Evolutionary conservation across 345 rosid species (phyloP), one percentile per base, ranked within the genome.

Genomic region (Clarkia xantiana): DNA sequence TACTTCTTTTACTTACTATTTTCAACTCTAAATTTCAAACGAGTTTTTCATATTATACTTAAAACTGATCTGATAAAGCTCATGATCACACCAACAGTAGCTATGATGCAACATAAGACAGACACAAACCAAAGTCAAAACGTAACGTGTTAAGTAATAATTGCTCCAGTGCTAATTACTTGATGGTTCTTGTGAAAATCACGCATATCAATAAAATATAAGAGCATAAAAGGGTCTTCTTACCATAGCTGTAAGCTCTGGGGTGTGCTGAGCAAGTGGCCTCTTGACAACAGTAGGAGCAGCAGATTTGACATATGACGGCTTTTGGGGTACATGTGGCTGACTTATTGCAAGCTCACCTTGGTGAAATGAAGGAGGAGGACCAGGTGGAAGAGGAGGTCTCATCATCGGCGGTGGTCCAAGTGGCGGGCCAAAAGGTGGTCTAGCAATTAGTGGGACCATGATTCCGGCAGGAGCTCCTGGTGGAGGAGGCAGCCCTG

Each of bases 341-440:
- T 84, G 77, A 53, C 38, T 47, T 60, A 71, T 49, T 65, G 66
- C 44, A 47, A 66, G 69, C 43, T 66, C 65, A 44, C 77, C 82
- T 56, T 74, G 82, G 43, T 72, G 80, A 3, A 78, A 47, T 36
- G 53, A 29, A 44, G 97, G 78, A 7, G 95, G 95, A 52, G 94
- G 96, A 43, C 98, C 96, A 4, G 98, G 96, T 38, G 94, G 98
- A 60, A 86, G 89, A 0, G 98, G 98, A 19, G 96, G 96, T 54
- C 87, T 84, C 94, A 91, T 73, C 94, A 84, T 76, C 15, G 82
- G 79, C 16, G 96, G 94, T 14, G 76, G 90, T 51, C 93, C 95
- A 44, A 85, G 87, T 13, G 83, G 90, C 34, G 72, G 89, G 58
- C 94, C 85, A 76, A 73, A 86, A 16, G 94, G 94, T 66, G 89